Evolutionary conservation across 106 monocot genomes (phyloP), one percentile per base, ranked within the genome.

Genomic region (Apostasia shenzhenica): DNA sequence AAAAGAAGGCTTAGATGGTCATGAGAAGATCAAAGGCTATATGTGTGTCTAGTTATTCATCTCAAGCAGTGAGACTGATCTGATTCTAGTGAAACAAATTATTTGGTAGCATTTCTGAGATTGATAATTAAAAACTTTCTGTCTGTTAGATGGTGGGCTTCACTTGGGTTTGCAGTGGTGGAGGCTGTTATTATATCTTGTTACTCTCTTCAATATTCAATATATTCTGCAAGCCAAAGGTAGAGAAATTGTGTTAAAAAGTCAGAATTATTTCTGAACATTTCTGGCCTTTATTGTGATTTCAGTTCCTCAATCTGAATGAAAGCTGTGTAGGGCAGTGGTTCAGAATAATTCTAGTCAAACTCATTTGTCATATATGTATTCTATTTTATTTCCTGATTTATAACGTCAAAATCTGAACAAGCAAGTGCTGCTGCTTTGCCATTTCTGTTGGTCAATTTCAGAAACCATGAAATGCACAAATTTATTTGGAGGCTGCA

Each of bases 11-110:
- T 83, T 99, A 82, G 99, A 99, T 87, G 90, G 87, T 40, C 99
- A 99, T 67, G 99, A 99, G 80, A 99, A 99, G 90, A 93, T 99
- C 61, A 99, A 99, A 84, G 81, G 90, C 70, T 93, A 99, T 80
- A 93, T 99, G 99, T 99, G 85, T 82, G 97, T 90, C 64, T 83
- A 83, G 63, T 86, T 86, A 80, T 81, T 73, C 71, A 73, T 87
- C 57, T 88, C 60, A 71, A 78, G 81, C 79, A 74, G 81, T 91
- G 84, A 86, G 77, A 86, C 72, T 70, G 46, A 60, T 74, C 12
- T 60, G 82, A 67, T 45, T 73, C 55, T 40, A 53, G 48, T 13
- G 46, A 40, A 52, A 51, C 55, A 38, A 68, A 45, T 2, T 14
- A 44, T 69, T 49, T 71, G 42, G 46, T 61, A 51, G 38, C 37